Conservation (phyloP, 2,329 filamentous ascomycete species). For the Fusarium sp. region DNA sequence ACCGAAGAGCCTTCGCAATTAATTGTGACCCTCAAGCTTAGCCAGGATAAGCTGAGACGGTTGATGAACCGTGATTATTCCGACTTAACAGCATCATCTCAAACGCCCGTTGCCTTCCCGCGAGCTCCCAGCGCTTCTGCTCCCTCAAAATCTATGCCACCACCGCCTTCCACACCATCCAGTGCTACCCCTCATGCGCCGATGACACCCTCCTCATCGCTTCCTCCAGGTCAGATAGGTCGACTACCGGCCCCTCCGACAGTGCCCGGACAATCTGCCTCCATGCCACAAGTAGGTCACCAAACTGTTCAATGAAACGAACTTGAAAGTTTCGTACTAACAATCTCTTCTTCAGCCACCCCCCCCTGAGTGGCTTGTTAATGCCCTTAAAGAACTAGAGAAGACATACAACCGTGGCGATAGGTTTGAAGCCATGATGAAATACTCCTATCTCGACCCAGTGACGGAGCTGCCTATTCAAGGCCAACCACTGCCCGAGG, state of each 20-base stretch:
- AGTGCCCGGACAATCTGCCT: slow-evolving; percentile 65
- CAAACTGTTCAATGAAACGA: slow-evolving; percentile 10
- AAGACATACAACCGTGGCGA: slow-evolving; percentile 79
- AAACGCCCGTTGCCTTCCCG: slow-evolving; percentile 51
- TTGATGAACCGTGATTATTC: slow-evolving; percentile 67
- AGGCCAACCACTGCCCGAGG: slow-evolving; percentile 66
- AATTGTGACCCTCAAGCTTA: slow-evolving; percentile 80
- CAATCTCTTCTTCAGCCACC: slow-evolving; percentile 70
- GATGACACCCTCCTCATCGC: slow-evolving; percentile 51
- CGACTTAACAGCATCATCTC: slow-evolving; percentile 53
- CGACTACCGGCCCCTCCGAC: slow-evolving; percentile 75
- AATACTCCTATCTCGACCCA: slow-evolving; percentile 83
- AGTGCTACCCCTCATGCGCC: slow-evolving; percentile 53
- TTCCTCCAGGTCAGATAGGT: slow-evolving; percentile 69
- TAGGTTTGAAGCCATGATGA: slow-evolving; percentile 90
- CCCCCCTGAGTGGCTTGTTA: slow-evolving; percentile 85
- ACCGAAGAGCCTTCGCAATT: slow-evolving; percentile 79
- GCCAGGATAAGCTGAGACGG: slow-evolving; percentile 77
- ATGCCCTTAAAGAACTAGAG: slow-evolving; percentile 77
- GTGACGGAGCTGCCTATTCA: slow-evolving; percentile 74
- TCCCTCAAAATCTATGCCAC: slow-evolving; percentile 51
- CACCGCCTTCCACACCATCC: slow-evolving; percentile 55
- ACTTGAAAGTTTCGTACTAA: slow-evolving; percentile 30
- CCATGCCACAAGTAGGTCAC: slow-evolving; percentile 68
- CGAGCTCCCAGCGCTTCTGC: slow-evolving; percentile 50